Conservation (phyloP, 352 stramenopile genomes). For the Phytopythium aichiense region DNA sequence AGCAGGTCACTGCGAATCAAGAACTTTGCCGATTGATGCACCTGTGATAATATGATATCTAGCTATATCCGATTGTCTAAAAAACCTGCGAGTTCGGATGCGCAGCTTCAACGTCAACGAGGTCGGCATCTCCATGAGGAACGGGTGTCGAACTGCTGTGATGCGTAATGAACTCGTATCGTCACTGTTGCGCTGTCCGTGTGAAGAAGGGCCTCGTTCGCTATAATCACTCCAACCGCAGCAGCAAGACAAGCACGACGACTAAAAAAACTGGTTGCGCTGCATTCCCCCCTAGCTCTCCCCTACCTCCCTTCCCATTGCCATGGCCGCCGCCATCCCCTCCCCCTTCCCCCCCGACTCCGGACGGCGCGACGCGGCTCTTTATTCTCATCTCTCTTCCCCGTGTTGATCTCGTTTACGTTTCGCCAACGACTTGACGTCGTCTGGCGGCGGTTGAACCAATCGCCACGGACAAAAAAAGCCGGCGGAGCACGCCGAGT, state of each 20-base stretch:
- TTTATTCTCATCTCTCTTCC: constrained; percentile 10
- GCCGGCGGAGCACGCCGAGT: constrained; percentile 28
- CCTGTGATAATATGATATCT: neutral
- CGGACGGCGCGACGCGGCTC: neutral
- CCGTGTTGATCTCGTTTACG: constrained; percentile 9
- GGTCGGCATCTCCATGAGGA: neutral
- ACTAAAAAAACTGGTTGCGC: neutral
- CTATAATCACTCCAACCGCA: too few relatives aligned
- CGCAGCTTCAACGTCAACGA: constrained; percentile 7
- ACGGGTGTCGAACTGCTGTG: too few relatives aligned
- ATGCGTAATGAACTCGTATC: too few relatives aligned
- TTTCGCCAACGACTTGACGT: too few relatives aligned
- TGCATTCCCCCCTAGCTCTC: neutral
- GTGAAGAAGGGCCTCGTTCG: too few relatives aligned
- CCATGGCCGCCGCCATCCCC: neutral
- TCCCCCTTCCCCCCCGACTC: neutral
- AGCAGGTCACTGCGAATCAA: neutral
- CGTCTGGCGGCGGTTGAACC: neutral
- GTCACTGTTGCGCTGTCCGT: too few relatives aligned
- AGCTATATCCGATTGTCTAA: neutral
- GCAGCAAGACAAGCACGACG: too few relatives aligned
- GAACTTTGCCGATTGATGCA: neutral
- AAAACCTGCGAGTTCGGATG: neutral
- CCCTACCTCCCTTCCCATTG: neutral
- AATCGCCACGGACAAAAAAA: constrained; percentile 7